These are phyloP conservation scores for Mycosarcoma maydis DNA, from an alignment of 1,284 basidiomycete genomes.

Conservation along the genomic window DNA sequence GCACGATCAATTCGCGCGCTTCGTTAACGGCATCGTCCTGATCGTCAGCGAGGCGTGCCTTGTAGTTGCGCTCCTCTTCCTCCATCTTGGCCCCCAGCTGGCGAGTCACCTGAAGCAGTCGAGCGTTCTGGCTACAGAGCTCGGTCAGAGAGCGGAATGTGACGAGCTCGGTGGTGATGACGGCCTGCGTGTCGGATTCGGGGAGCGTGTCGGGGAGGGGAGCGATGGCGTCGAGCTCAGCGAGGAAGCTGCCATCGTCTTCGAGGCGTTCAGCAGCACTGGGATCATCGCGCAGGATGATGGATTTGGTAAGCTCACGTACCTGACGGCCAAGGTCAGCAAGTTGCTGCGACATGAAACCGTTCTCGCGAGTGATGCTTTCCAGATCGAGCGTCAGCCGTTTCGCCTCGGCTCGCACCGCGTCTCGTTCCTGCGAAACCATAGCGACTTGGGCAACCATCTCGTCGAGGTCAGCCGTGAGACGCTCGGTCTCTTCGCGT, in stretches of 20 bases:
- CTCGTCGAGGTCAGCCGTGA: conserved; percentile 53
- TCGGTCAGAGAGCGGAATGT: conserved; percentile 83
- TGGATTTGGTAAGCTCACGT: conserved; percentile 79
- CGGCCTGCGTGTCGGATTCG: conserved; percentile 67
- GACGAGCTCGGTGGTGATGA: conserved; percentile 90
- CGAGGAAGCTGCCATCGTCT: conserved; percentile 69
- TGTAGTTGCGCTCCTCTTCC: conserved; percentile 61
- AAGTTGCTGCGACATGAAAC: conserved; percentile 75
- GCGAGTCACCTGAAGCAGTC: conserved; percentile 82
- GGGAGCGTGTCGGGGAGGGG: conserved; percentile 29
- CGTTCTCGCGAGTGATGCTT: conserved; percentile 73
- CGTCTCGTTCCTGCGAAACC: conserved; percentile 50
- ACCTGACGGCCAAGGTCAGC: conserved; percentile 88
- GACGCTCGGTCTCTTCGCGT: conserved; percentile 60
- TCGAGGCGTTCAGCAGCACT: conserved; percentile 78
- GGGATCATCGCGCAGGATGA: conserved; percentile 83
- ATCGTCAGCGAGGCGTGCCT: conserved; percentile 69
- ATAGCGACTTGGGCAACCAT: conserved; percentile 42
- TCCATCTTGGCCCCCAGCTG: conserved; percentile 70
- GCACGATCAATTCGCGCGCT: conserved; percentile 84
- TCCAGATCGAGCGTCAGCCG: conserved; percentile 75
- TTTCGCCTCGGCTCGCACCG: conserved; percentile 70
- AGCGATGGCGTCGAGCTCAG: conserved; percentile 54
- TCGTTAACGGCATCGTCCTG: conserved; percentile 83
- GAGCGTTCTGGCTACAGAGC: conserved; percentile 89